Evolutionary conservation across 768 basidiomycete genomes (phyloP).

Genomic region (Mrakia gelida): DNA sequence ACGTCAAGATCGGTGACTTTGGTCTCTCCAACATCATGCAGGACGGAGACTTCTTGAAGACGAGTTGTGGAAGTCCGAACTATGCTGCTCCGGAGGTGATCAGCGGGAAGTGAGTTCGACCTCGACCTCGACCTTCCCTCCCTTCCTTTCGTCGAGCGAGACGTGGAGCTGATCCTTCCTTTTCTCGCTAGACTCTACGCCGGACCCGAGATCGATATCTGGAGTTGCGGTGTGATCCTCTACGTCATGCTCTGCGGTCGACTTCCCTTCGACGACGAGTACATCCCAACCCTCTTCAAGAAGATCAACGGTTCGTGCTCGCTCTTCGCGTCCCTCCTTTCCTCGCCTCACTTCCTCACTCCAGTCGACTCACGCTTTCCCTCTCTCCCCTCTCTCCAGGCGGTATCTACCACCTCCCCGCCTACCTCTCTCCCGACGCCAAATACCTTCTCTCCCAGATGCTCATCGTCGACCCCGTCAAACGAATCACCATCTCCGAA

Average conservation of each 20-base stretch:
- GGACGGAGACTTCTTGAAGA: constrained; percentile 94
- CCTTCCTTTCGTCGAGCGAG: background rate
- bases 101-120: constrained; percentile 60
- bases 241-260: constrained; percentile 96
- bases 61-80: constrained; percentile 96
- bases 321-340: too few species aligned
- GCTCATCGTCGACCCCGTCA: constrained; percentile 90
- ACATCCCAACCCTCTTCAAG: constrained; percentile 84
- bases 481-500: constrained; percentile 87
- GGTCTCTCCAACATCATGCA: constrained; percentile 92
- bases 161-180: background rate
- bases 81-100: constrained; percentile 99
- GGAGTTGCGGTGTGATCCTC: constrained; percentile 98
- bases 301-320: constrained; percentile 69
- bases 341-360: constrained; percentile 45
- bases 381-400: constrained; percentile 55
- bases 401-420: constrained; percentile 79
- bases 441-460: constrained; percentile 74
- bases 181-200: constrained; percentile 61
- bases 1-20: constrained; percentile 97
- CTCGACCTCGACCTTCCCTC: background rate
- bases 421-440: constrained; percentile 73
- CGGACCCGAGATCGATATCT: constrained; percentile 97
- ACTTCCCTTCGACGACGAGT: constrained; percentile 95
- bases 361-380: background rate